These are phyloP conservation scores for Chlorella sp. DNA, from an alignment of 139 green algal genomes.

Conservation along the genomic window DNA sequence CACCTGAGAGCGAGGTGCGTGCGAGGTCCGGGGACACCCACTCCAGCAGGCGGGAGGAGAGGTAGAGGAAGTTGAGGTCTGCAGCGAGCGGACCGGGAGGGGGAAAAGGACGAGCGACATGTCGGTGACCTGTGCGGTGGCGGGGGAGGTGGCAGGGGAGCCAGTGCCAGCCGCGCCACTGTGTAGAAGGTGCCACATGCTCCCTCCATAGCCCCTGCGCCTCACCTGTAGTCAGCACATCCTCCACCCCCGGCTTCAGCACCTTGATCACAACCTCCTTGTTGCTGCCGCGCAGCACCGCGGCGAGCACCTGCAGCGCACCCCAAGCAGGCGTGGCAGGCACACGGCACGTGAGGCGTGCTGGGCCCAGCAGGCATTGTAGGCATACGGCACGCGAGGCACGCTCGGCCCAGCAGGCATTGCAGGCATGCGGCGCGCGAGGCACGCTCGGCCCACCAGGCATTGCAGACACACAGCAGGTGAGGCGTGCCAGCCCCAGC, in stretches of 20 bases:
- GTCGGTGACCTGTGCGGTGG: neutral
- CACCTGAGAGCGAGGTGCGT: slow-evolving; percentile 73
- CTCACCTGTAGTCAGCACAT: slow-evolving; percentile 77
- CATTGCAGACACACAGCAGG: neutral
- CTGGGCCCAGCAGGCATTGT: too few relatives aligned
- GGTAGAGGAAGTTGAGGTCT: slow-evolving; percentile 93
- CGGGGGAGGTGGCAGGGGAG: neutral
- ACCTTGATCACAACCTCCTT: slow-evolving; percentile 94
- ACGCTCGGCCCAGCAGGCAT: too few relatives aligned
- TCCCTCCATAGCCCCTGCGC: too few relatives aligned
- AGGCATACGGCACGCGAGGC: too few relatives aligned
- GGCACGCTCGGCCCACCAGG: too few relatives aligned
- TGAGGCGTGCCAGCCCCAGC: neutral
- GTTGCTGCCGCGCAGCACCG: slow-evolving; percentile 73
- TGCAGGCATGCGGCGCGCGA: too few relatives aligned
- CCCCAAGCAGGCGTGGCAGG: neutral
- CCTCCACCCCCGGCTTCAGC: slow-evolving; percentile 94
- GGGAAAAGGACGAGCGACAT: neutral
- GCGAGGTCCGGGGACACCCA: slow-evolving; percentile 85
- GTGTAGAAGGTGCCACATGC: too few relatives aligned
- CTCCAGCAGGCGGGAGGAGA: slow-evolving; percentile 76
- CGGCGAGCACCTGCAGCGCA: slow-evolving; percentile 81
- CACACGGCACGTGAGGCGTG: too few relatives aligned
- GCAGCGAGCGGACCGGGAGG: neutral
- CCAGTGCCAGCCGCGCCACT: too few relatives aligned